Conservation (phyloP, 352 stramenopile genomes). For the Phytophthora sojae region DNA sequence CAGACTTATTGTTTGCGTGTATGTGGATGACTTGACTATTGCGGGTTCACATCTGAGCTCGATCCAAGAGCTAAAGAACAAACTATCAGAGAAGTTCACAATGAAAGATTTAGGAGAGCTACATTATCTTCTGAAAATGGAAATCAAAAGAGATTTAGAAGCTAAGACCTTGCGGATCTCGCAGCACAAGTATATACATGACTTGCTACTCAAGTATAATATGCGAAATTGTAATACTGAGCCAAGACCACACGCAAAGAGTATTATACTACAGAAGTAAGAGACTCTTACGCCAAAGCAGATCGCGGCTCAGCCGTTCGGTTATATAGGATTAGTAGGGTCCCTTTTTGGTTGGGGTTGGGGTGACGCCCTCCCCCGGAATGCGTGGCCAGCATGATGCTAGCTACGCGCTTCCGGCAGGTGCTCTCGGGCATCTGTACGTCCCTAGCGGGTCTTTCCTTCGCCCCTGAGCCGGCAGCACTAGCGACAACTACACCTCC, state of each 20-base stretch:
- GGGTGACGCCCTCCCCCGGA: neutral
- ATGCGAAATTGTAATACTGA: constrained; percentile 2
- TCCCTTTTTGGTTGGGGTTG: neutral
- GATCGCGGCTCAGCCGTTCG: constrained; percentile 10
- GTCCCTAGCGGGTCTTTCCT: neutral
- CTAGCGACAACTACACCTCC: neutral
- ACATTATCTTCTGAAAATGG: constrained; percentile 14
- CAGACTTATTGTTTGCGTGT: too few species aligned
- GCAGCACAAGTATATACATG: constrained; percentile 12
- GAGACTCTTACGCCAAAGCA: neutral
- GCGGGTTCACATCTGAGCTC: too few species aligned
- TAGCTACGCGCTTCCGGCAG: too few species aligned
- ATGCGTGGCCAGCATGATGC: neutral
- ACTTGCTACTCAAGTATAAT: constrained; percentile 11
- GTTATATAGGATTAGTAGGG: constrained; percentile 16
- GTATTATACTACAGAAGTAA: constrained; percentile 8
- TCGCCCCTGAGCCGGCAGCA: neutral
- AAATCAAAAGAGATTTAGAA: constrained; percentile 8
- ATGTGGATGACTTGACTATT: too few species aligned
- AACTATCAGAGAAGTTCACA: too few species aligned
- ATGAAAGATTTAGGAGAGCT: too few species aligned
- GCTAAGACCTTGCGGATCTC: neutral
- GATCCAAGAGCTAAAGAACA: too few species aligned
- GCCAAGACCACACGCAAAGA: constrained; percentile 14
- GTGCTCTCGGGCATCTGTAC: neutral